Base-by-base conservation (phyloP, 768 basidiomycete species). In the Pleurotus tuber-regium region DNA sequence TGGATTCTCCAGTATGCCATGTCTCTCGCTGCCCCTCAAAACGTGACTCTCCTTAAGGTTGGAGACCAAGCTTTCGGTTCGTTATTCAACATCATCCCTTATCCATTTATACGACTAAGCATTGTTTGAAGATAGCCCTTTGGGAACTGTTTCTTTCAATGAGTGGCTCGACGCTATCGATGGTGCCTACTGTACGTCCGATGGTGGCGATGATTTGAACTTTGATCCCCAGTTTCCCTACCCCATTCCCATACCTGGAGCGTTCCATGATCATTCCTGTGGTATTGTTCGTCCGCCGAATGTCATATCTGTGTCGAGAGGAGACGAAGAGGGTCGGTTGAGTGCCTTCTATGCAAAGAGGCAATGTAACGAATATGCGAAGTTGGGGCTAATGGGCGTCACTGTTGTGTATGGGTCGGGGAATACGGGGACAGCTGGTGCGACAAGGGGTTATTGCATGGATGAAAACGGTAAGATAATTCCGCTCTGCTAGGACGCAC, bases 341-440 rank as follows among this genome's bases (percentile, higher is more conserved):
- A 61, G 70, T 9, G 28, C 56, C 19, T 56, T 57, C 36, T 78
- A 72, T 54, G 21, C 62, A 64, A n/a, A 31, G 56, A 67, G 77
- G 23, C 76, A 79, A 54, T 80, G 78, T 58, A 57, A 54, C 11
- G 78, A 80, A 57, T 79, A 76, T 51, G 78, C 53, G 5, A 79
- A 79, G 49, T 66, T 79, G 18, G 78, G 74, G 24, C 63, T 80
- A 10, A 69, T 76, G 74, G 78, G 79, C 35, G 63, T 71, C 12
- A 76, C 79, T 12, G 35, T 79, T 5, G 26, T 80, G 19, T 79
- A 62, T 47, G 64, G 67, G 1, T 67, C 71, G 0, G 75, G 75
- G 0, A 74, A 78, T 44, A 2, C 57, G 23, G 76, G 76, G 6
- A 72, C 70, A 1, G 71, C 70, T 8, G 77, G 76, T 2, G 60